phyloP scores from a whole-genome alignment of 768 basidiomycete species.

The Amanita exitialis region DNA sequence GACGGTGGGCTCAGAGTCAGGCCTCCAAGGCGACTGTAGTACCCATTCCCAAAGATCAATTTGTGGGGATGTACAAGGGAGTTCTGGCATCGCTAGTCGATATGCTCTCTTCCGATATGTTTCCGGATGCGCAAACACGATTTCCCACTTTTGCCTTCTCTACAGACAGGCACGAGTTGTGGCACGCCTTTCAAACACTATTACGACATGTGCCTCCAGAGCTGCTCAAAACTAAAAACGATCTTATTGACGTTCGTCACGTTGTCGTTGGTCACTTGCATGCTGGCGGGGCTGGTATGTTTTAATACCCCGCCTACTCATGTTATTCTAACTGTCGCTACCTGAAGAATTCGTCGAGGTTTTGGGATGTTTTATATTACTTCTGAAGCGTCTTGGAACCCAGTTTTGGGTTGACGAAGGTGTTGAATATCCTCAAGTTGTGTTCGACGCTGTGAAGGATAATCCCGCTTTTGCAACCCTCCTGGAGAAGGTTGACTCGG shows the following conservation, averaged over 20 bases:
- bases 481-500: slow-evolving; percentile 24
- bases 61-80: slow-evolving; percentile 33
- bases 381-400: slow-evolving; percentile 46
- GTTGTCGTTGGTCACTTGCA: slow-evolving; percentile 53
- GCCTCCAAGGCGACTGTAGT: slow-evolving; percentile 23
- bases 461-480: slow-evolving; percentile 48
- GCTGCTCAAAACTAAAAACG: slow-evolving; percentile 20
- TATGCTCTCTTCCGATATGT: slow-evolving; percentile 14
- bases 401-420: slow-evolving; percentile 64
- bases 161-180: slow-evolving; percentile 34
- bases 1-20: slow-evolving; percentile 52
- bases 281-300: slow-evolving; percentile 47
- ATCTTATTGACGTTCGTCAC: slow-evolving; percentile 35
- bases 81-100: slow-evolving; percentile 32
- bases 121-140: neutral
- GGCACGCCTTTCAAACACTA: slow-evolving; percentile 34
- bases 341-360: slow-evolving; percentile 48
- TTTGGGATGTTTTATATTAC: slow-evolving; percentile 45
- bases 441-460: slow-evolving; percentile 78
- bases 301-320: slow-evolving; percentile 9
- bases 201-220: slow-evolving; percentile 47
- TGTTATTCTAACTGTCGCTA: neutral
- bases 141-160: slow-evolving; percentile 19
- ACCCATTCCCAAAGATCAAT: slow-evolving; percentile 40
- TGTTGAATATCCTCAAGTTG: slow-evolving; percentile 63